A percentile compares a stretch with the other conserved stretches of the same genome.
phyloP scores from a whole-genome alignment of 306 rosid species.

The Begonia masoniana region DNA sequence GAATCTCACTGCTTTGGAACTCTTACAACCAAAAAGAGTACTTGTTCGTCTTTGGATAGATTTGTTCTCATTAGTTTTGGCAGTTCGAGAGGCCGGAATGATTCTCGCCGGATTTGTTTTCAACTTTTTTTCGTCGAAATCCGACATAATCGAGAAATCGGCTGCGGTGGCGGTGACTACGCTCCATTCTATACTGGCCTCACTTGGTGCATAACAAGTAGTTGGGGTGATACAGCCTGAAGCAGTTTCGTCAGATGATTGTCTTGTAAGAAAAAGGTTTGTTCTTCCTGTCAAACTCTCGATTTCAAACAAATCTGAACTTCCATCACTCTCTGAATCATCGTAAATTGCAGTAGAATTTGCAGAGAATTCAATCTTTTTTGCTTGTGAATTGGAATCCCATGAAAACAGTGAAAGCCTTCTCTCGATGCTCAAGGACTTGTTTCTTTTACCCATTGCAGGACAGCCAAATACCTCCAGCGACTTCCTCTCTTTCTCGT shows the following conservation, averaged over 20 bases:
- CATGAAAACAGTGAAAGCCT: conserved; percentile 18
- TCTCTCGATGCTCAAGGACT: conserved; percentile 48
- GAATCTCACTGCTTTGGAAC: conserved; percentile 58
- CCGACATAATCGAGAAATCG: conserved; percentile 53
- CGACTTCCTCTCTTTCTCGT: conserved; percentile 34
- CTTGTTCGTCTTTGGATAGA: conserved; percentile 23
- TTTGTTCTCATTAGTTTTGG: conserved; percentile 17
- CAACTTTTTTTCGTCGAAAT: conserved; percentile 37
- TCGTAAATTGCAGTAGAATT: conserved; percentile 3
- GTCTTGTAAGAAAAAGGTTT: conserved; percentile 30
- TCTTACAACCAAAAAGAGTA: conserved; percentile 57
- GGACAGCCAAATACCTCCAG: conserved; percentile 71
- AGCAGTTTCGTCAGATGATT: conserved; percentile 11
- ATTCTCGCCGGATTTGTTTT: conserved; percentile 11
- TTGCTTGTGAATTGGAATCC: background rate
- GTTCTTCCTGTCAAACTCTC: conserved; percentile 59
- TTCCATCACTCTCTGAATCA: conserved; percentile 75
- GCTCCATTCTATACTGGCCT: conserved; percentile 95
- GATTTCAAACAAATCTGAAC: conserved; percentile 89
- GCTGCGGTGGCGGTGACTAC: conserved; percentile 81
- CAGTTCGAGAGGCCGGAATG: conserved; percentile 23
- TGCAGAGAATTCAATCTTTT: too few species aligned
- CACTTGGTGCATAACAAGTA: conserved; percentile 75
- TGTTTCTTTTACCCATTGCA: conserved; percentile 10
- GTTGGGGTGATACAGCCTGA: background rate